A percentile compares a stretch with the other conserved stretches of the same genome.
phyloP scores from a whole-genome alignment of 768 basidiomycete genomes.

The Suillus alpinus region DNA sequence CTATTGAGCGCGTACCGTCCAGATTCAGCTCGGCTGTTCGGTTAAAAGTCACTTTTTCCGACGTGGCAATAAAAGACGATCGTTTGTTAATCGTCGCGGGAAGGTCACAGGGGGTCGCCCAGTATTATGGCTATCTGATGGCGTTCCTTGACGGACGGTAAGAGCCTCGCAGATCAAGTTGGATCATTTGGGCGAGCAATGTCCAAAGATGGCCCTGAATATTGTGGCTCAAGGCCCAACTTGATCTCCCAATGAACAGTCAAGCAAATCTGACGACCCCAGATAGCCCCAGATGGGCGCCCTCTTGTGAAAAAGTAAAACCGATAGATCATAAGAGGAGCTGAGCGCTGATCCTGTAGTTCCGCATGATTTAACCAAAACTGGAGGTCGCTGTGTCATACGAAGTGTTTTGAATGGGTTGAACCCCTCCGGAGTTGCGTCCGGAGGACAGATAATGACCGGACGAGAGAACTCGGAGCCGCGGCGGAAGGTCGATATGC shows the following conservation, averaged over 20 bases:
- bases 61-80: neutral
- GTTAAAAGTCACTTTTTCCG: neutral
- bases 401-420: neutral
- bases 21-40: neutral
- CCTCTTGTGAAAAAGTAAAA: neutral
- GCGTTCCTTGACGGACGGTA: neutral
- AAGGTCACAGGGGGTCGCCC: neutral
- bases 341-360: neutral
- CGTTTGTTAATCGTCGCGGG: neutral
- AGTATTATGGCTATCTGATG: constrained; percentile 1
- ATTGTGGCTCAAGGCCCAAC: neutral
- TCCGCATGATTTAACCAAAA: neutral
- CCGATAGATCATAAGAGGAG: neutral
- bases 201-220: neutral
- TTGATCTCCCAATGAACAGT: neutral
- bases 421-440: neutral
- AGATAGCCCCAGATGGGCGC: neutral
- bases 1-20: neutral
- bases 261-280: neutral
- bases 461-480: neutral
- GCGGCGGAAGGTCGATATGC: neutral
- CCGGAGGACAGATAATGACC: neutral
- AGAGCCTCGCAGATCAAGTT: neutral
- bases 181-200: neutral
- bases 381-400: neutral